These are phyloP conservation scores for Aureobasidium sp. DNA, from an alignment of 2,329 filamentous ascomycete genomes.

Conservation along the genomic window DNA sequence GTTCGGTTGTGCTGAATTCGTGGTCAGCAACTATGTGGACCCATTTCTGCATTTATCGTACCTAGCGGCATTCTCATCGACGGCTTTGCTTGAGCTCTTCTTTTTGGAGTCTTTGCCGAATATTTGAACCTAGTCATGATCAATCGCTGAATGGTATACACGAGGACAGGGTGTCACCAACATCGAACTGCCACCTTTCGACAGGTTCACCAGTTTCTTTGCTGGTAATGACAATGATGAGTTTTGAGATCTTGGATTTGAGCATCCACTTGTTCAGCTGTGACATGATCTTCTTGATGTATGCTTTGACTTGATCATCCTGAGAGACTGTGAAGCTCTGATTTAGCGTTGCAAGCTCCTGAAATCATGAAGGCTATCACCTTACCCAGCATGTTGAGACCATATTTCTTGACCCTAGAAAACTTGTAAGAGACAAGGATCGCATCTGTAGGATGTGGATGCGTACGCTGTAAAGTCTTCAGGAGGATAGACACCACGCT, in stretches of 20 bases:
- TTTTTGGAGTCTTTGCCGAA: conserved; percentile 47
- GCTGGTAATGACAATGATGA: conserved; percentile 92
- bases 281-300: conserved; percentile 99
- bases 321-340: conserved; percentile 58
- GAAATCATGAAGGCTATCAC: conserved; percentile 17
- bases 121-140: conserved; percentile 49
- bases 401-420: conserved; percentile 88
- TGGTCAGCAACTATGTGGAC: not conserved
- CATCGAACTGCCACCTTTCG: conserved; percentile 97
- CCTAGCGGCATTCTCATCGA: conserved; percentile 62
- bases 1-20: not conserved
- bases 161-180: conserved; percentile 33
- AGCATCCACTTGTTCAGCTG: conserved; percentile 98
- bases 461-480: conserved; percentile 90
- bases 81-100: conserved; percentile 24
- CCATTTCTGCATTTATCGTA: conserved; percentile 29
- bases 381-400: conserved; percentile 86
- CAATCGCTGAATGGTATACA: conserved; percentile 20
- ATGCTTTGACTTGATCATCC: conserved; percentile 97
- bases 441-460: not conserved
- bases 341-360: conserved; percentile 17
- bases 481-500: conserved; percentile 75
- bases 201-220: conserved; percentile 96
- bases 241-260: conserved; percentile 90
- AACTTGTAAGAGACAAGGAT: conserved; percentile 4